Evolutionary conservation across 192 early-diverging fungal genomes (phyloP).

Genomic region (Backusella liffmaniae): DNA sequence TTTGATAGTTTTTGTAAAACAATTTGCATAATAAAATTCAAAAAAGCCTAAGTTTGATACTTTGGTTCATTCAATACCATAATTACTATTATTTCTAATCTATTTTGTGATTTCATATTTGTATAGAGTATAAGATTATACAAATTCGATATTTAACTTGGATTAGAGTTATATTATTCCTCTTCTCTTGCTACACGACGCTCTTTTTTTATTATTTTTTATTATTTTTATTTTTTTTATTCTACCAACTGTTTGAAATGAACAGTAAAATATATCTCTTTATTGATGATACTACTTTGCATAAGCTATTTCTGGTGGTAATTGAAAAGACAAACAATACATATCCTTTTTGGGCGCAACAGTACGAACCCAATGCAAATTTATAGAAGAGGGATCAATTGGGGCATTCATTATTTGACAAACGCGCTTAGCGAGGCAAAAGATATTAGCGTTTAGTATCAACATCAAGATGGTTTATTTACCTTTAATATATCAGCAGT

Average conservation of each 20-base stretch:
- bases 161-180: too few species aligned
- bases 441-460: background rate
- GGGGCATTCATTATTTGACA: slow-evolving; percentile 51
- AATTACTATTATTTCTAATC: background rate
- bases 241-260: too few species aligned
- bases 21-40: background rate
- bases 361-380: slow-evolving; percentile 77
- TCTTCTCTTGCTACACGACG: too few species aligned
- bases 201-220: too few species aligned
- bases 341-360: slow-evolving; percentile 99
- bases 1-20: background rate
- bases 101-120: background rate
- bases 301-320: slow-evolving; percentile 81
- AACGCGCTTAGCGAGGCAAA: slow-evolving; percentile 41
- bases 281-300: background rate
- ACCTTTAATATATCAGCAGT: slow-evolving; percentile 68
- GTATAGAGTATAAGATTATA: background rate
- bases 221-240: too few species aligned
- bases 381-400: slow-evolving; percentile 20
- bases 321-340: slow-evolving; percentile 87
- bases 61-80: background rate
- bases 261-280: too few species aligned
- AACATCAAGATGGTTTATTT: background rate
- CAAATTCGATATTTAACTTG: too few species aligned
- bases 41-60: background rate